These are phyloP conservation scores for Brasilioporus rufonigricans DNA, from an alignment of 768 basidiomycete species.

Conservation along the genomic window DNA sequence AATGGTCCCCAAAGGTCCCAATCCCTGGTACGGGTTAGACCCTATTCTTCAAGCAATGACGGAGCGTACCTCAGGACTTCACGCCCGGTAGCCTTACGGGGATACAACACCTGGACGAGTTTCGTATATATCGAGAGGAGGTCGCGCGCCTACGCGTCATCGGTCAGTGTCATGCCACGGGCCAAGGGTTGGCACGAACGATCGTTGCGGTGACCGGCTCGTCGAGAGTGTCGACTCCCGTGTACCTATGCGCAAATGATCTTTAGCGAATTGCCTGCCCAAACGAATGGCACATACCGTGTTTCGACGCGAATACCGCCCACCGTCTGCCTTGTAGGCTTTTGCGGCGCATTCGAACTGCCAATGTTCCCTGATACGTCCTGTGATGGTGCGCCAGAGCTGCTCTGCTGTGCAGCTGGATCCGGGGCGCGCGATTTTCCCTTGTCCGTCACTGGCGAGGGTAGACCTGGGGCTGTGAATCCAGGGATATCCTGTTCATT, in stretches of 20 bases:
- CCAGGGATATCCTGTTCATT: constrained; percentile 81
- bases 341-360: constrained; percentile 41
- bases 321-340: constrained; percentile 58
- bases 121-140: constrained; percentile 89
- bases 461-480: constrained; percentile 63
- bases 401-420: constrained; percentile 45
- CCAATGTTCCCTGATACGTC: constrained; percentile 72
- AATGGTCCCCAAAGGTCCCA: constrained; percentile 99
- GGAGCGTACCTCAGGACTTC: constrained; percentile 72
- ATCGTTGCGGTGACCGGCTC: constrained; percentile 90
- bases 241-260: constrained; percentile 43
- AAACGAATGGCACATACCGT: constrained; percentile 47
- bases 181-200: constrained; percentile 45
- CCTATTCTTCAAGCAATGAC: neutral
- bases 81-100: constrained; percentile 66
- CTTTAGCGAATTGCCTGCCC: neutral
- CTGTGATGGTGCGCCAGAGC: constrained; percentile 33
- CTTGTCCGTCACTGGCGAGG: constrained; percentile 52
- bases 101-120: constrained; percentile 91
- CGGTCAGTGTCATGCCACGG: constrained; percentile 5
- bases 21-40: constrained; percentile 52
- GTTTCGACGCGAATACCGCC: constrained; percentile 91
- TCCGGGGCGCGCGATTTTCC: constrained; percentile 68
- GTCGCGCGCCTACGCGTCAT: constrained; percentile 68
- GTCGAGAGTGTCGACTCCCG: constrained; percentile 87